A percentile compares a stretch with the other conserved stretches of the same genome.
Evolutionary conservation across 1,284 basidiomycete genomes (phyloP).

Genomic region (Cryptococcus maquisensis): DNA sequence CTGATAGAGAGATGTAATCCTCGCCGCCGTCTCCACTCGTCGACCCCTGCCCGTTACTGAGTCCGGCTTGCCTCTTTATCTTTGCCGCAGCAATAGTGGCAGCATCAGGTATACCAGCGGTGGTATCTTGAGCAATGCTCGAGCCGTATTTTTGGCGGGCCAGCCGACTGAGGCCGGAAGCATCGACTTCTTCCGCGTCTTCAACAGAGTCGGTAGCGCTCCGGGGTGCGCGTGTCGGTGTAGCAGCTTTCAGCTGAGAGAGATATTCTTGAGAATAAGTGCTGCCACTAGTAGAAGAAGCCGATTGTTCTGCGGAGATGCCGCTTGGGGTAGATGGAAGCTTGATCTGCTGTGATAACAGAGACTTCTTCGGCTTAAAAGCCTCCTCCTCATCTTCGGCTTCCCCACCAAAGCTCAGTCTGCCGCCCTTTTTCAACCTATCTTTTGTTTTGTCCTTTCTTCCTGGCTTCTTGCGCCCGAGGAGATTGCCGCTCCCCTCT

Average conservation of each 20-base stretch:
- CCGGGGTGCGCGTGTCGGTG: slow-evolving; percentile 57
- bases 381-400: slow-evolving; percentile 24
- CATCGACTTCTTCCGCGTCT: slow-evolving; percentile 54
- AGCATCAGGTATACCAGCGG: slow-evolving; percentile 63
- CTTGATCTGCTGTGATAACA: slow-evolving; percentile 45
- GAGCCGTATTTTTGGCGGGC: slow-evolving; percentile 45
- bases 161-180: slow-evolving; percentile 20
- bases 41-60: slow-evolving; percentile 47
- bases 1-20: slow-evolving; percentile 73
- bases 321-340: slow-evolving; percentile 18
- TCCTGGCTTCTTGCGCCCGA: slow-evolving; percentile 42
- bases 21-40: slow-evolving; percentile 57
- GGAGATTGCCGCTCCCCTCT: slow-evolving; percentile 32
- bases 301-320: background rate
- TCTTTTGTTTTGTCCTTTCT: slow-evolving; percentile 51
- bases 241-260: slow-evolving; percentile 75
- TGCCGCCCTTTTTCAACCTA: slow-evolving; percentile 38
- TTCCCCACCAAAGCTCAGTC: slow-evolving; percentile 77
- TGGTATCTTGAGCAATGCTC: slow-evolving; percentile 49
- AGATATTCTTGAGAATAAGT: slow-evolving; percentile 73
- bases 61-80: slow-evolving; percentile 66
- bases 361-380: slow-evolving; percentile 47
- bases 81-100: slow-evolving; percentile 73
- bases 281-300: slow-evolving; percentile 49
- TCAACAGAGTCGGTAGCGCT: slow-evolving; percentile 29